Evolutionary conservation across 768 basidiomycete genomes (phyloP).

Genomic region (Xerocomus brunneocitrinus): DNA sequence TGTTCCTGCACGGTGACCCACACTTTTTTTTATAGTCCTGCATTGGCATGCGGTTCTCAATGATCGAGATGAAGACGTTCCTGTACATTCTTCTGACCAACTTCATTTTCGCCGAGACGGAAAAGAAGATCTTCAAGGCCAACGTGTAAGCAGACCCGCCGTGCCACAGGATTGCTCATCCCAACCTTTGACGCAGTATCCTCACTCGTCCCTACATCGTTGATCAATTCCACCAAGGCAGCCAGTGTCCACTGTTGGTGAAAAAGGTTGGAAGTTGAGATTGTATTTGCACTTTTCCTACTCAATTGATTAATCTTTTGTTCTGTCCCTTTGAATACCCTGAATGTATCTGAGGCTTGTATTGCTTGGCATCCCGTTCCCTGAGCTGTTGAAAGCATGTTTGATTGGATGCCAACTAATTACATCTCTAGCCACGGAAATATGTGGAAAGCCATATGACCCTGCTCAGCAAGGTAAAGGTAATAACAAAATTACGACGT

Average conservation of each 20-base stretch:
- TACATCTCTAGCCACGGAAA: neutral
- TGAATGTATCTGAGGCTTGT: neutral
- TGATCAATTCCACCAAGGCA: slow-evolving; percentile 52
- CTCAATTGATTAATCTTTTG: neutral
- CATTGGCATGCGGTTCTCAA: slow-evolving; percentile 75
- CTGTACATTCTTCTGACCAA: slow-evolving; percentile 63
- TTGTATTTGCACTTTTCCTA: neutral
- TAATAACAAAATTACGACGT: slow-evolving; percentile 5
- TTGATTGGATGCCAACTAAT: neutral
- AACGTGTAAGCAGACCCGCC: slow-evolving; percentile 50
- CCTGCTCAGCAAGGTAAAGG: neutral
- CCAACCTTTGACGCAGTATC: slow-evolving; percentile 37
- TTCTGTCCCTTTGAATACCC: neutral
- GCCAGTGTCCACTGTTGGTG: slow-evolving; percentile 58
- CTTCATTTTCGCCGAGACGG: slow-evolving; percentile 55
- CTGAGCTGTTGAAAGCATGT: neutral
- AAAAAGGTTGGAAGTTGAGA: slow-evolving; percentile 26
- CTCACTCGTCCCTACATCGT: slow-evolving; percentile 60
- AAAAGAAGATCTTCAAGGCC: slow-evolving; percentile 49
- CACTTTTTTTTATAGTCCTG: slow-evolving; percentile 58
- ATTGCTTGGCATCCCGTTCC: neutral
- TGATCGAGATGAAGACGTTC: slow-evolving; percentile 81
- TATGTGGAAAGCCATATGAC: neutral
- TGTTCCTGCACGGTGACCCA: neutral
- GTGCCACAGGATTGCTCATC: neutral